Evolutionary conservation across 768 basidiomycete species (phyloP).

Genomic region (Russula lepida): DNA sequence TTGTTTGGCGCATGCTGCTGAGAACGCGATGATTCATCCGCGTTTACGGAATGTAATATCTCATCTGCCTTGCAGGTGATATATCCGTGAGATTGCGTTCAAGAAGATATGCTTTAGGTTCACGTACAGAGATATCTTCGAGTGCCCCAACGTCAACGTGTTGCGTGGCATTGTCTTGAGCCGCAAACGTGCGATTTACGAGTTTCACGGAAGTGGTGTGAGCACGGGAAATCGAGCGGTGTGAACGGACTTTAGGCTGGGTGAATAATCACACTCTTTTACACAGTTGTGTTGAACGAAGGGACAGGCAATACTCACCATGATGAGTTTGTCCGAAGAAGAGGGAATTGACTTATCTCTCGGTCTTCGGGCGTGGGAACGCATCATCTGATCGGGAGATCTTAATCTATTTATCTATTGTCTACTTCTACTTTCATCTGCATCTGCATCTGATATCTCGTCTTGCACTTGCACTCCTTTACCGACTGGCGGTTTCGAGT

Average conservation of each 20-base stretch:
- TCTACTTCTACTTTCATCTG: too few relatives aligned
- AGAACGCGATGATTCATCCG: constrained; percentile 19
- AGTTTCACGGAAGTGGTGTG: constrained; percentile 39
- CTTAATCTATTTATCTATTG: background rate
- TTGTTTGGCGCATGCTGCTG: constrained; percentile 35
- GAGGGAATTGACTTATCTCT: background rate
- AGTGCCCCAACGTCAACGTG: constrained; percentile 39
- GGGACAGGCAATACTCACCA: constrained; percentile 7
- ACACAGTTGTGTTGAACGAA: background rate
- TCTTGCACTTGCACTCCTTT: constrained; percentile 3
- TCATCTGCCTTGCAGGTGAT: constrained; percentile 33
- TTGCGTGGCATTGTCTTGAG: constrained; percentile 42
- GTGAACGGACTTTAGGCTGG: constrained; percentile 32
- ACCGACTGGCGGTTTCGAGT: constrained; percentile 26
- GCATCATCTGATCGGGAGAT: background rate
- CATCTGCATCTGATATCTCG: background rate
- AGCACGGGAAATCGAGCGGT: constrained; percentile 40
- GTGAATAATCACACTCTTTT: background rate
- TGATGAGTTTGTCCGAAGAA: background rate
- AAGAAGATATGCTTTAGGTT: background rate
- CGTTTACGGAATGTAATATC: constrained; percentile 34
- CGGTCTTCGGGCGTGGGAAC: background rate
- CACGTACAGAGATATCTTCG: constrained; percentile 35
- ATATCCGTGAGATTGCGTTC: constrained; percentile 7
- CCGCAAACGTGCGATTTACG: constrained; percentile 40